Evolutionary conservation across 1,284 basidiomycete genomes (phyloP).

Genomic region (Cutaneotrichosporon daszewskae): DNA sequence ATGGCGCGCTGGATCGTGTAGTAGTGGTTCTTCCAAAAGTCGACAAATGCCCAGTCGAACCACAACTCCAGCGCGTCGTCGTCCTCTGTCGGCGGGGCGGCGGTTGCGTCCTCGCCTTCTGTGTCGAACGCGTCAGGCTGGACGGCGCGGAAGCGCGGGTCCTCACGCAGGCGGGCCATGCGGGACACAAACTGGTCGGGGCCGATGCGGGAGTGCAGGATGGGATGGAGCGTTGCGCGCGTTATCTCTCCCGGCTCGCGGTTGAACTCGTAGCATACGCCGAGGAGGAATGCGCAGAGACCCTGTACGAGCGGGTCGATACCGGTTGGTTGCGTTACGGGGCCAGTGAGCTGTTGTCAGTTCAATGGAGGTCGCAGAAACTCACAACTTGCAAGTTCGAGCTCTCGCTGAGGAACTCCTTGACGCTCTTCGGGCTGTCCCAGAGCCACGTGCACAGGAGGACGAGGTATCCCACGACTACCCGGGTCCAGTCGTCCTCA

Average conservation of each 20-base stretch:
- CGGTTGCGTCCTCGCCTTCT: constrained; percentile 24
- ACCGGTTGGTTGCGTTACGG: constrained; percentile 83
- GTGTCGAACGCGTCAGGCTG: constrained; percentile 65
- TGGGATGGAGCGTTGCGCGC: constrained; percentile 77
- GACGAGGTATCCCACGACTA: constrained; percentile 79
- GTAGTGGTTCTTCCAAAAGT: constrained; percentile 97
- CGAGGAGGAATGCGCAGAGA: constrained; percentile 84
- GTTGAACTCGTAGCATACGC: constrained; percentile 91
- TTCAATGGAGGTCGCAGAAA: constrained; percentile 21
- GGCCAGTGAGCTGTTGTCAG: constrained; percentile 70
- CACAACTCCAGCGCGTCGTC: constrained; percentile 78
- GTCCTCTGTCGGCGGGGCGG: constrained; percentile 32
- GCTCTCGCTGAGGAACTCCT: constrained; percentile 79
- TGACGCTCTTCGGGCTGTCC: constrained; percentile 83
- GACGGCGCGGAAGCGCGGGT: constrained; percentile 82
- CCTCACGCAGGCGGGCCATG: constrained; percentile 78
- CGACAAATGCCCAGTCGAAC: constrained; percentile 98
- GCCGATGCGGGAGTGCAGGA: constrained; percentile 71
- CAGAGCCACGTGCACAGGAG: constrained; percentile 90
- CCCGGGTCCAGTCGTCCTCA: constrained; percentile 73
- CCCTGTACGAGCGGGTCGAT: constrained; percentile 83
- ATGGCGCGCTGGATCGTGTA: constrained; percentile 56
- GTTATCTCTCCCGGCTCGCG: constrained; percentile 87
- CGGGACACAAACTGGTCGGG: constrained; percentile 84
- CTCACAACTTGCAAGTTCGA: constrained; percentile 84